Evolutionary conservation across 306 rosid genomes (phyloP), one percentile per base, ranked within the genome.

Genomic region (Vachellia collinsii): DNA sequence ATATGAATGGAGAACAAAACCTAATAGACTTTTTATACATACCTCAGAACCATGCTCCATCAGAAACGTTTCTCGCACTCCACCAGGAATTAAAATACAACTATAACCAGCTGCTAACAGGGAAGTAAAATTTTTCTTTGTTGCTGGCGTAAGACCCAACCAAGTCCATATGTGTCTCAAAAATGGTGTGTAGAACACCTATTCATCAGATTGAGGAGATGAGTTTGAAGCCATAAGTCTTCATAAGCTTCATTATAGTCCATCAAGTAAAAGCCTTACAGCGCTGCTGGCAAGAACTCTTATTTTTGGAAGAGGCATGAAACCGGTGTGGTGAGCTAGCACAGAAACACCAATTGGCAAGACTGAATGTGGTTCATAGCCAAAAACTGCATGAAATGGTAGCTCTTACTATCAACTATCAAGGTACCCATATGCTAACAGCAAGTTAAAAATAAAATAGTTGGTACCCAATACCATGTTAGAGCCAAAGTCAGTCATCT

Each of bases 121-220:
- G 85, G 97, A 89, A 76, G 71, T 39, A 46, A 93, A 95, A 47
- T 89, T 95, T 63, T 86, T 88, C 92, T 6, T 95, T 50, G 96
- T 46, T 12, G 89, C 99, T 8, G 98, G 68, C 8, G 93, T 39
- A 47, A 95, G 91, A 79, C 99, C 99, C 89, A 93, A 72, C 99
- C 99, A 95, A 62, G 98, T 93, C 98, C 99, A 93, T 82, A 93
- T 86, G 78, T 95, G 99, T 83, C 99, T 90, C 88, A 95, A 70
- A 82, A 95, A 91, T 10, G 99, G 99, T 38, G 98, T 90, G 63
- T 90, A 91, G 79, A 95, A 95, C 81, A 95, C 86, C 99, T 95
- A 79, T 69, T 29, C 47, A 70, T 63, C 69, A 79, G 67, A 83
- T 71, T 46, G 64, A 69, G 51, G 75, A 41, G 77, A 84, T 81